Percentiles rank a stretch among this genome's conserved stretches.
phyloP scores from a whole-genome alignment of 495 filamentous ascomycete genomes.

The Podospora tetraspora region DNA sequence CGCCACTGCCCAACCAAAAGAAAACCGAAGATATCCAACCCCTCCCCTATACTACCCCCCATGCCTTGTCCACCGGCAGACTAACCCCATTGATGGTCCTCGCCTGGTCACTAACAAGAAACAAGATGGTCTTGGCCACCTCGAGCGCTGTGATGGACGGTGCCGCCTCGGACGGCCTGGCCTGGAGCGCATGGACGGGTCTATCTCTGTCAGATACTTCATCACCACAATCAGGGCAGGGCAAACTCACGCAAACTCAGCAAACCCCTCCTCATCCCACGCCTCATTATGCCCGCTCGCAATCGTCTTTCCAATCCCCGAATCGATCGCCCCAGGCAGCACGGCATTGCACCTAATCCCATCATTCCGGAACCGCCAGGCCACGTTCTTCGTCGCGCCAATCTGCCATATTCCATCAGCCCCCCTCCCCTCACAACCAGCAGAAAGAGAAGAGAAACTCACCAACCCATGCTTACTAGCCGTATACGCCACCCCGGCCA shows the following conservation, averaged over 20 bases:
- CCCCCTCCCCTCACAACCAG: neutral
- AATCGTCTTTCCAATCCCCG: slow-evolving; percentile 21
- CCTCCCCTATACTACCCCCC: slow-evolving; percentile 20
- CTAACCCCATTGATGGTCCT: slow-evolving; percentile 32
- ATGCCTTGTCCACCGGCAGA: slow-evolving; percentile 34
- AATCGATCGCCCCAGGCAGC: slow-evolving; percentile 24
- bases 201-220: slow-evolving; percentile 7
- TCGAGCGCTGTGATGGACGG: slow-evolving; percentile 26
- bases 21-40: neutral
- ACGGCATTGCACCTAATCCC: slow-evolving; percentile 26
- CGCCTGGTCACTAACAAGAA: slow-evolving; percentile 34
- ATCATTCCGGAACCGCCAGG: slow-evolving; percentile 39
- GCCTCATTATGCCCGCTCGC: neutral
- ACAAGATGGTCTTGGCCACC: slow-evolving; percentile 36
- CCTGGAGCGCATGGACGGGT: slow-evolving; percentile 29
- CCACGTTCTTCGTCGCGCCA: slow-evolving; percentile 43
- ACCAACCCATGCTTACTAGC: slow-evolving; percentile 34
- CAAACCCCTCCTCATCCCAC: slow-evolving; percentile 21
- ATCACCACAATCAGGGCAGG: neutral
- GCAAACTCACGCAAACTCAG: slow-evolving; percentile 21
- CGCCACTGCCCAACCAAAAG: neutral
- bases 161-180: slow-evolving; percentile 17
- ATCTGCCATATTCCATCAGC: slow-evolving; percentile 14
- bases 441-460: neutral
- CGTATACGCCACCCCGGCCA: slow-evolving; percentile 39